Conservation (phyloP, 192 early-diverging fungal species). For the Coemansia sp. region DNA sequence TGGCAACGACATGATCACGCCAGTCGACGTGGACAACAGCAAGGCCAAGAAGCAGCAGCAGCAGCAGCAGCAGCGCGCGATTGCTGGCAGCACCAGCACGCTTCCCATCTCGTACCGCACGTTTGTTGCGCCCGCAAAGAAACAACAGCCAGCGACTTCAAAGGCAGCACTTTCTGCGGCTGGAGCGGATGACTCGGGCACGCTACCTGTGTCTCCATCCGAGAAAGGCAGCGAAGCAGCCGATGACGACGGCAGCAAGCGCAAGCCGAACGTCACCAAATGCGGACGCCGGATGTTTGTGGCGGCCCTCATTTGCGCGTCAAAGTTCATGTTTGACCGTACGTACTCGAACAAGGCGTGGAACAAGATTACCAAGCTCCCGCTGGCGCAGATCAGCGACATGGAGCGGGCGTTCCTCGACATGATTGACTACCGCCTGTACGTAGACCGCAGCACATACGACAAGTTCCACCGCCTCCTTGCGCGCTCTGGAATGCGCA, state of each 20-base stretch:
- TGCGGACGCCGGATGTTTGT: constrained; percentile 83
- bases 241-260: constrained; percentile 3
- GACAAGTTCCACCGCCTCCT: constrained; percentile 50
- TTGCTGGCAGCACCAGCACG: constrained; percentile 28
- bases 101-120: constrained; percentile 41
- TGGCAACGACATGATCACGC: constrained; percentile 39
- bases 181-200: background rate
- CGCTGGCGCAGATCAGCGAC: constrained; percentile 72
- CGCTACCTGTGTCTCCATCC: background rate
- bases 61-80: constrained; percentile 4
- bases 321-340: constrained; percentile 83
- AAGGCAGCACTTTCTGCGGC: background rate
- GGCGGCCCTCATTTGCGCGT: constrained; percentile 77
- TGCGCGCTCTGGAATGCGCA: constrained; percentile 50
- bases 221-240: background rate
- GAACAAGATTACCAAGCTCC: constrained; percentile 80
- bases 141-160: background rate
- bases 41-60: constrained; percentile 22
- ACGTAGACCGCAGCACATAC: constrained; percentile 44
- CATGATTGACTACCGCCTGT: constrained; percentile 72
- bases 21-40: constrained; percentile 4
- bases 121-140: constrained; percentile 18
- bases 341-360: constrained; percentile 82
- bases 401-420: constrained; percentile 77
- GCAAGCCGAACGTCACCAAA: constrained; percentile 56